These are phyloP conservation scores for Coniferiporia sulphurascens DNA, from an alignment of 1,284 basidiomycete species.

Conservation along the genomic window DNA sequence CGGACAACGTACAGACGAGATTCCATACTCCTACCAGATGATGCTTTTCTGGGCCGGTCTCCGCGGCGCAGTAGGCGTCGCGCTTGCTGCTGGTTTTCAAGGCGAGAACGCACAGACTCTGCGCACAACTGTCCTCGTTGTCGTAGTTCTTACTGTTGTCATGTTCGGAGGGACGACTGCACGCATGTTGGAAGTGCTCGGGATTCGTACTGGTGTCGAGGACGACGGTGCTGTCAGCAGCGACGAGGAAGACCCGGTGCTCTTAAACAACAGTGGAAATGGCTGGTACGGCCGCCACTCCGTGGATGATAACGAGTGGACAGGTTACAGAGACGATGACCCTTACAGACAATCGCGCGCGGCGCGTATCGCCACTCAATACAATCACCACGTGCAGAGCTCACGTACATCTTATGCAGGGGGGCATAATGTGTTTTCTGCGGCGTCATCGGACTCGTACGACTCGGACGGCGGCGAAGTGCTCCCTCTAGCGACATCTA, in stretches of 20 bases:
- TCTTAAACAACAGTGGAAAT: constrained; percentile 21
- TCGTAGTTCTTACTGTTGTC: constrained; percentile 93
- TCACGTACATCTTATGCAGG: constrained; percentile 25
- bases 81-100: constrained; percentile 91
- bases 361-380: constrained; percentile 29
- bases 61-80: constrained; percentile 94
- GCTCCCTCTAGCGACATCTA: constrained; percentile 62
- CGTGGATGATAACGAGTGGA: constrained; percentile 29
- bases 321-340: constrained; percentile 49
- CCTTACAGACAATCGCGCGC: constrained; percentile 39
- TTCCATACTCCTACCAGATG: constrained; percentile 96
- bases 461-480: constrained; percentile 76
- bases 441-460: constrained; percentile 64
- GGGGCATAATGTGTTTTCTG: constrained; percentile 42
- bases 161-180: constrained; percentile 96
- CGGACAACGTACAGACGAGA: constrained; percentile 80
- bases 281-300: constrained; percentile 27
- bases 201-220: constrained; percentile 93
- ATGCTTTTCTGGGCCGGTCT: constrained; percentile 99
- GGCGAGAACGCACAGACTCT: constrained; percentile 89
- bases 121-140: constrained; percentile 90
- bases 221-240: constrained; percentile 85
- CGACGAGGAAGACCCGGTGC: constrained; percentile 63
- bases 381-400: constrained; percentile 55
- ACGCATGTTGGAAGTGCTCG: constrained; percentile 96